A percentile compares a stretch with the other conserved stretches of the same genome.
Conservation (phyloP, 768 basidiomycete genomes). For the Pholiota microspora region DNA sequence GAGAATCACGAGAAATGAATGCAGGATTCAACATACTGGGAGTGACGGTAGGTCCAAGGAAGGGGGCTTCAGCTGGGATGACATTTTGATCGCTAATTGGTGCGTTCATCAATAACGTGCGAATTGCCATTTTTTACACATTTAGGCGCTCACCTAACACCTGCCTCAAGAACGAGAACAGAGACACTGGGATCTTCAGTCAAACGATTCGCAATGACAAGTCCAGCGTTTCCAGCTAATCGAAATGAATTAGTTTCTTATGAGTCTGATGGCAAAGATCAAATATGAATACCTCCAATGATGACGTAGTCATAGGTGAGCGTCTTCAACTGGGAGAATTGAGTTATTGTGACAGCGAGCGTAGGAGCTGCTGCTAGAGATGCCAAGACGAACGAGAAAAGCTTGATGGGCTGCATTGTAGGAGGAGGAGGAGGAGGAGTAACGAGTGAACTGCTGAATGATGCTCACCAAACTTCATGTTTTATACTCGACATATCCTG, state of each 20-base stretch:
- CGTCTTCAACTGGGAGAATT: constrained; percentile 6
- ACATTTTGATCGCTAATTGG: constrained; percentile 16
- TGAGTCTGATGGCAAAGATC: not conserved
- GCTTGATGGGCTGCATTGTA: not conserved
- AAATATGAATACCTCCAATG: constrained; percentile 10
- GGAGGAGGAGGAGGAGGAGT: not conserved
- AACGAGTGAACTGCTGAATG: not conserved
- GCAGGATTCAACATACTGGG: constrained; percentile 16
- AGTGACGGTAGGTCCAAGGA: constrained; percentile 16
- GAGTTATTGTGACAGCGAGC: not conserved
- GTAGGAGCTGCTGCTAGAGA: not conserved
- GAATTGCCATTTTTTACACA: not conserved
- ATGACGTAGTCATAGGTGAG: constrained; percentile 14
- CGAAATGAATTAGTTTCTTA: not conserved
- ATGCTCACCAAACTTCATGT: not conserved
- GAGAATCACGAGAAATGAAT: not conserved
- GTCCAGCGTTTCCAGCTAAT: constrained; percentile 14
- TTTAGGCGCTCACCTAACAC: constrained; percentile 6
- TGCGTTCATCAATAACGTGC: not conserved
- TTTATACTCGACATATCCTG: not conserved
- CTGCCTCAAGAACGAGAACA: constrained; percentile 16
- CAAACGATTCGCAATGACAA: constrained; percentile 11
- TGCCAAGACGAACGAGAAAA: not conserved
- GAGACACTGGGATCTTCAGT: constrained; percentile 7
- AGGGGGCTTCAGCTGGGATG: constrained; percentile 13